A percentile compares a stretch with the other conserved stretches of the same genome.
Conservation (phyloP, 805 yeast species). For the Barnettozyma botsteinii region DNA sequence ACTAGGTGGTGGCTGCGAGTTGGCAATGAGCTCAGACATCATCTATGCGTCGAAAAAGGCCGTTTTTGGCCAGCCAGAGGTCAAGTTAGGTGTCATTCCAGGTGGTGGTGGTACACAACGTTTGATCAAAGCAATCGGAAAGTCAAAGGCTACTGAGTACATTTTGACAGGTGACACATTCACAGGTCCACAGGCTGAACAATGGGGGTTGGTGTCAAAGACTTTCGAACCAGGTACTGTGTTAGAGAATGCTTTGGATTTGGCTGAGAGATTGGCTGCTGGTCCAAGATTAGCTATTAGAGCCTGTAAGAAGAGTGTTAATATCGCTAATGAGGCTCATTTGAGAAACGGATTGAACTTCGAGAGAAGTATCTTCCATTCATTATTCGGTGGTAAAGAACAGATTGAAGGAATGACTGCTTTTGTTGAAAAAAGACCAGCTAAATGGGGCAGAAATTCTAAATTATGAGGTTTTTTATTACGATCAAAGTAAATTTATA, state of each 20-base stretch:
- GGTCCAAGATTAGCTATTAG: conserved; percentile 38
- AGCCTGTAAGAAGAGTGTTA: conserved; percentile 43
- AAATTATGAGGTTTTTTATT: conserved; percentile 14
- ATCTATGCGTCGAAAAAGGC: conserved; percentile 45
- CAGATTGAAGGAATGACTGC: conserved; percentile 48
- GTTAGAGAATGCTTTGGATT: conserved; percentile 37
- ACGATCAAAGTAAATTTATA: no score
- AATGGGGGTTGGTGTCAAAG: conserved; percentile 44
- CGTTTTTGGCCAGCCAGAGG: conserved; percentile 50
- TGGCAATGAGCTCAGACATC: conserved; percentile 47
- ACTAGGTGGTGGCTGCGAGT: conserved; percentile 52
- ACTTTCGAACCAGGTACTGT: conserved; percentile 34
- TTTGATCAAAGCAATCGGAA: conserved; percentile 42
- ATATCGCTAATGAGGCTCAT: conserved; percentile 32
- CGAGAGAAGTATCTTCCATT: conserved; percentile 42
- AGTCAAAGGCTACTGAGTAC: conserved; percentile 43
- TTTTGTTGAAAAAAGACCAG: conserved; percentile 40
- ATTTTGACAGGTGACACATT: conserved; percentile 43
- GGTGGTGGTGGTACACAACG: conserved; percentile 54
- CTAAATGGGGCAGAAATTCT: conserved; percentile 25
- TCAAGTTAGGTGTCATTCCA: conserved; percentile 45
- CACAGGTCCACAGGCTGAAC: conserved; percentile 38
- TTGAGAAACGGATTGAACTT: conserved; percentile 35
- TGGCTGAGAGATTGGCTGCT: conserved; percentile 37
- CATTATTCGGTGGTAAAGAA: conserved; percentile 40